A percentile compares a stretch with the other conserved stretches of the same genome.
These are phyloP conservation scores for Hippophae tibetana DNA, from an alignment of 306 rosid genomes.

Conservation along the genomic window DNA sequence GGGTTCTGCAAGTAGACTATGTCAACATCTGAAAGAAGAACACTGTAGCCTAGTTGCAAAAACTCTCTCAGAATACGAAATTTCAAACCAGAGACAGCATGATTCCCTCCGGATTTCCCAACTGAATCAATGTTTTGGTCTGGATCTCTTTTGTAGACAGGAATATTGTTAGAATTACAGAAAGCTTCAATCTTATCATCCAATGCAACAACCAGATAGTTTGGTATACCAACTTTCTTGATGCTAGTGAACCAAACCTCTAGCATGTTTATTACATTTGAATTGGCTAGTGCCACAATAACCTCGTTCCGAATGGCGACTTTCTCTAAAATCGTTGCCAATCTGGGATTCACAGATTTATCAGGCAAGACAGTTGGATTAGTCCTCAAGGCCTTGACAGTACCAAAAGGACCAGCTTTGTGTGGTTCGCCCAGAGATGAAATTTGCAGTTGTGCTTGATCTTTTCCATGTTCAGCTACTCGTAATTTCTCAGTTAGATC, in stretches of 20 bases:
- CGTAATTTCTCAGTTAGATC: constrained; percentile 45
- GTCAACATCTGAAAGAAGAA: constrained; percentile 79
- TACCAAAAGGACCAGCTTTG: constrained; percentile 76
- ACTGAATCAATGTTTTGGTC: constrained; percentile 52
- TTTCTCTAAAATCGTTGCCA: constrained; percentile 55
- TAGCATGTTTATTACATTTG: constrained; percentile 66
- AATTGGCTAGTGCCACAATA: constrained; percentile 62
- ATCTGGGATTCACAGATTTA: constrained; percentile 67
- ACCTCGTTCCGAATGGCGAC: constrained; percentile 62
- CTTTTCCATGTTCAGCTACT: constrained; percentile 55
- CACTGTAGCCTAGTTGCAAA: constrained; percentile 72
- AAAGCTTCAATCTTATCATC: constrained; percentile 52
- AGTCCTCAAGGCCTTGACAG: constrained; percentile 74
- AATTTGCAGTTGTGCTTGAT: constrained; percentile 57
- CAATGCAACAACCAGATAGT: constrained; percentile 69
- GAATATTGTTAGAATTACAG: constrained; percentile 63
- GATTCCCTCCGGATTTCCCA: constrained; percentile 56
- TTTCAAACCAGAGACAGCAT: constrained; percentile 76
- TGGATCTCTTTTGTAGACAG: constrained; percentile 72
- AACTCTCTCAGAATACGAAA: constrained; percentile 78
- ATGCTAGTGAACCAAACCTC: constrained; percentile 60
- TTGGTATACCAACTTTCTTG: constrained; percentile 64
- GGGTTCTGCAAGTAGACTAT: constrained; percentile 85
- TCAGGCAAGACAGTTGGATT: constrained; percentile 65
- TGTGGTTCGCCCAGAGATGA: constrained; percentile 50